Conservation (phyloP, 495 filamentous ascomycete species). For the Annulohypoxylon stygium region DNA sequence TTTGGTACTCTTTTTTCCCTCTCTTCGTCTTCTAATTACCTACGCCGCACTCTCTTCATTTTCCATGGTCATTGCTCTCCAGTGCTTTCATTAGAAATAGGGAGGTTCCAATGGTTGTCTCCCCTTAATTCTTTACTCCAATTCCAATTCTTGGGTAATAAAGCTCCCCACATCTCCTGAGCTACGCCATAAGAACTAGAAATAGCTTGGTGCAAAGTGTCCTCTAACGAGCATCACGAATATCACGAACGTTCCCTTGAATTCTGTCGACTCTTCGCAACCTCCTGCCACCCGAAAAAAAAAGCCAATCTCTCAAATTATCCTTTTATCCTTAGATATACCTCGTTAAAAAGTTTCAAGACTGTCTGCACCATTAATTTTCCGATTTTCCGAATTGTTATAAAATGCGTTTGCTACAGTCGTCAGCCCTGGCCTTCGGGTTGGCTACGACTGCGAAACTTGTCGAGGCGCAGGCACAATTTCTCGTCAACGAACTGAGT, state of each 20-base stretch:
- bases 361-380: constrained; percentile 22
- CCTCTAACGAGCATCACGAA: constrained; percentile 36
- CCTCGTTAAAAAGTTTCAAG: background rate
- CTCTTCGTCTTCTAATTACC: constrained; percentile 12
- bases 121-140: constrained; percentile 7
- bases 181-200: constrained; percentile 32
- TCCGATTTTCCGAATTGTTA: background rate
- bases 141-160: constrained; percentile 20
- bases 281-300: constrained; percentile 29
- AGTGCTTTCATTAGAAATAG: constrained; percentile 11
- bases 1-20: constrained; percentile 1
- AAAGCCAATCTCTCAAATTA: constrained; percentile 19
- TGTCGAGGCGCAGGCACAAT: constrained; percentile 70
- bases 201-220: constrained; percentile 53
- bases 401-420: constrained; percentile 58
- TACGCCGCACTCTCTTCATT: constrained; percentile 7
- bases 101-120: constrained; percentile 5
- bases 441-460: constrained; percentile 60
- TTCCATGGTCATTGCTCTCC: constrained; percentile 14
- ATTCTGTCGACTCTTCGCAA: constrained; percentile 18
- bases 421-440: constrained; percentile 58
- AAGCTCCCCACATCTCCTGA: constrained; percentile 45
- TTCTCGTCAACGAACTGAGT: constrained; percentile 73
- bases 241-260: constrained; percentile 25
- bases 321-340: constrained; percentile 25